Base-by-base conservation (phyloP, 1,139 yeast species). In the Lodderomyces jiufengensis region DNA sequence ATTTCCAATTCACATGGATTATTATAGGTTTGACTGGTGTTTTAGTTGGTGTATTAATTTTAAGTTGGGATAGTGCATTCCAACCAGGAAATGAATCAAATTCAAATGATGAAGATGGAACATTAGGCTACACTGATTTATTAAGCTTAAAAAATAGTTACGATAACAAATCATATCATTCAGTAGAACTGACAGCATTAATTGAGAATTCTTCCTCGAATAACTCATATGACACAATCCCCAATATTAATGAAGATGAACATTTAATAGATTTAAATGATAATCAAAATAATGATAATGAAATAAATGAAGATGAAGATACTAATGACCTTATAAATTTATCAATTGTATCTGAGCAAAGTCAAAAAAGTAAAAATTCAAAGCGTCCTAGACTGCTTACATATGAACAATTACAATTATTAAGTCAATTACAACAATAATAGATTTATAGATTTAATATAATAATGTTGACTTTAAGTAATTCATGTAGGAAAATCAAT, bases 1-100 rank as follows among this genome's bases (percentile, higher is more conserved):
- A 52, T 15, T 37, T 43, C 3, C 72, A 64, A 44, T 51, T 70
- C 21, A 11, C 47, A 3, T 63, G 67, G 65, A 63, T 70, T 2
- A 41, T 66, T 7, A 32, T 63, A 4, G 76, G 75, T 0, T 57
- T 70, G 24, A 28, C 50, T n/a, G 58, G 55, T 4, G 76, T 70
- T 1, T 52, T 70, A 35, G 44, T 58, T 32, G 76, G 76, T 1
- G 75, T 69, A 20, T 58, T 68, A 3, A 48, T 61, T 7, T 61
- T 70, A 16, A 66, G 73, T 44, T 68, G 73, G 72, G 73, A 67
- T 42, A 57, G 70, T 41, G 68, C 71, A 2, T 52, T 61, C 42
- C 60, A 57, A 1, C 44, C 40, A 16, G 28, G 32, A 12, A 27
- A 31, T n/a, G 26, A 34, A 20, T n/a, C 4, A n/a, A 21, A 15